Base-by-base conservation (phyloP, 495 filamentous ascomycete genomes). In the Aspergillus ellipticus region DNA sequence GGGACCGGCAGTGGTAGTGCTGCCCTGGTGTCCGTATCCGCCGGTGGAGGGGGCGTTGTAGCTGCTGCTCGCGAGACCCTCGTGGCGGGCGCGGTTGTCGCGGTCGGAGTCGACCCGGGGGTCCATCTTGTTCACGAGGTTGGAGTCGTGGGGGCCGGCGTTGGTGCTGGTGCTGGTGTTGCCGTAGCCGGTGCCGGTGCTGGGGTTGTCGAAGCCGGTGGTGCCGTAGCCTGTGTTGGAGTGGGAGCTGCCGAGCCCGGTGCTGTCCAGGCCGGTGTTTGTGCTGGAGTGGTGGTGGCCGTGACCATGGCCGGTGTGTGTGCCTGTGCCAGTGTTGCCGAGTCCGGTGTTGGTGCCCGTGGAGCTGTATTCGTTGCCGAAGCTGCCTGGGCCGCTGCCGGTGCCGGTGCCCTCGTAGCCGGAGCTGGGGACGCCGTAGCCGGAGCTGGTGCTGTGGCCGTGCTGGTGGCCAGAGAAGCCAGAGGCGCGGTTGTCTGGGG, bases 1-100 rank as follows among this genome's bases (percentile, higher is more conserved):
- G 33, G 75, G 76, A 19, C 76, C 76, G 11, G 58, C 52, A 26
- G 21, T 51, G 42, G 42, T 33, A n/a, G n/a, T 33, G 26, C 37
- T 41, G 51, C 58, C n/a, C n/a, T n/a, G n/a, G n/a, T n/a, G n/a
- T n/a, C n/a, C 24, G 55, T 45, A 21, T 2, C 11, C 9, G 20
- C n/a, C 20, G n/a, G n/a, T 42, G 41, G 10, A 2, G 7, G n/a
- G n/a, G 41, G 20, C 16, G 19, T 22, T 22, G n/a, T 19, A 19
- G 16, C 42, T 22, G 22, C 19, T 45, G 17, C 19, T 10, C 29
- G 49, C 19, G 49, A 17, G 17, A 21, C 16, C 16, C 17, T 41
- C 29, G 17, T 41, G 16, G 13, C 19, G 19, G 42, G 41, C 41
- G 17, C 49, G 51, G 51, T 53, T 46, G 24, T 54, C 59, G 1